phyloP scores from a whole-genome alignment of 495 filamentous ascomycete genomes.

The Thermothielavioides terrestris region DNA sequence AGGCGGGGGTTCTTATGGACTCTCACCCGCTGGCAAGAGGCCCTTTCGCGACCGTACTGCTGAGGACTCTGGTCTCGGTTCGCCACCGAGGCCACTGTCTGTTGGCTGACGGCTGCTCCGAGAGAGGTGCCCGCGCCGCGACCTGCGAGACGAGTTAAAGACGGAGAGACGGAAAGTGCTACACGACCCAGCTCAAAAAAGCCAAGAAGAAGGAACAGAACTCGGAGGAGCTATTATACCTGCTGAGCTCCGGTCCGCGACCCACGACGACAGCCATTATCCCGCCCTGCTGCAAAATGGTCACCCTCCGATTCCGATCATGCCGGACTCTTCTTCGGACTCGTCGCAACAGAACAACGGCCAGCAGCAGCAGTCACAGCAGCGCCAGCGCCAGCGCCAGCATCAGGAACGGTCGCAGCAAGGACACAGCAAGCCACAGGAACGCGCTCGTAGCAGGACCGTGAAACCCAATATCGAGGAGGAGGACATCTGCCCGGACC shows the following conservation, averaged over 20 bases:
- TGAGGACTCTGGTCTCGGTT: conserved; percentile 45
- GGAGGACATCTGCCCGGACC: conserved; percentile 12
- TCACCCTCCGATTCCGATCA: conserved; percentile 33
- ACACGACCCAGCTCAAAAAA: conserved; percentile 15
- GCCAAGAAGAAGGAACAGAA: neutral
- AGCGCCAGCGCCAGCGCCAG: conserved; percentile 20
- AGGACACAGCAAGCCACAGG: neutral
- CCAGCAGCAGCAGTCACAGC: conserved; percentile 21
- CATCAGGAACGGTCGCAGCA: conserved; percentile 5
- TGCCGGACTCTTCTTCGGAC: conserved; percentile 23
- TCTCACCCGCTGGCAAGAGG: conserved; percentile 43
- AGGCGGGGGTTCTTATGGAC: conserved; percentile 49
- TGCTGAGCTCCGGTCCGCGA: conserved; percentile 30
- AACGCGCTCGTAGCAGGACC: conserved; percentile 6
- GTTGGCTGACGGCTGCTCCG: conserved; percentile 27
- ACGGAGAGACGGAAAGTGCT: neutral
- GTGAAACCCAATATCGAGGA: conserved; percentile 1
- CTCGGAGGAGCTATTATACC: conserved; percentile 35
- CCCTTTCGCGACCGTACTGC: conserved; percentile 52
- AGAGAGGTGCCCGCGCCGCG: conserved; percentile 20
- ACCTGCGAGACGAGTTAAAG: conserved; percentile 15
- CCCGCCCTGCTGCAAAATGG: conserved; percentile 27
- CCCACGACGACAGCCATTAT: conserved; percentile 21
- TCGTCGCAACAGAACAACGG: conserved; percentile 1
- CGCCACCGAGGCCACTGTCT: conserved; percentile 38